Base-by-base conservation (phyloP, 495 filamentous ascomycete genomes). In the Oleoguttula mirabilis region DNA sequence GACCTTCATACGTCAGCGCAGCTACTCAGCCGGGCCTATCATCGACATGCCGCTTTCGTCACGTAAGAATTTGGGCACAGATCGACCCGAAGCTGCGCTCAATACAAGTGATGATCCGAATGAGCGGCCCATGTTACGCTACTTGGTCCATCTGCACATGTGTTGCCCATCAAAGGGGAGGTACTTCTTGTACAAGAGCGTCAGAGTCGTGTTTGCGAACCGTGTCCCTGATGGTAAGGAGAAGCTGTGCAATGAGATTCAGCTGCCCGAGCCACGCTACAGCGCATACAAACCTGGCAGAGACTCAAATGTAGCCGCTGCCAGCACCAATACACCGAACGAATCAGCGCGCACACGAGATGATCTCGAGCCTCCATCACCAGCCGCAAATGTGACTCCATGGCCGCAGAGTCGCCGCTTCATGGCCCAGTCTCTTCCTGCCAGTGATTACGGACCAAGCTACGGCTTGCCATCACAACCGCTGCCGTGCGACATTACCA, bases 151-250 rank as follows among this genome's bases (percentile, higher is more conserved):
- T 58, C 57, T 99, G 21, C 86, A 96, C 52, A 90, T 99, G 31
- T 95, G 88, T 59, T 85, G 81, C 57, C 79, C 88, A 7, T 77
- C 77, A 1, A 78, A 75, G 38, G 86, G 86, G 24, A 79, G 88
- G 36, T 92, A 78, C 60, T 99, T 83, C 50, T 66, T 99, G 2
- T 85, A 96, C 66, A 92, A 88, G 55, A 82, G 72, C 43, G 82
- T 96, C 44, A 76, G 90, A 22, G 85, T 99, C 33, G 90, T 99
- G 2, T 99, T 99, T 60, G 90, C 90, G 39, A 99, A 99, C 59
- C 77, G 90, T 21, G 92, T 95, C 2, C 90, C 92, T 0, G 90
- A 99, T 55, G 90, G 87, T 21, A 95, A 96, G 57, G 90, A 96
- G 64, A 84, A 77, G 43, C 68, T 99, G 30, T 76, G 80, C 6